A percentile compares a stretch with the other conserved stretches of the same genome.
Evolutionary conservation across 2,329 filamentous ascomycete genomes (phyloP).

Genomic region (Helotiales sp.): DNA sequence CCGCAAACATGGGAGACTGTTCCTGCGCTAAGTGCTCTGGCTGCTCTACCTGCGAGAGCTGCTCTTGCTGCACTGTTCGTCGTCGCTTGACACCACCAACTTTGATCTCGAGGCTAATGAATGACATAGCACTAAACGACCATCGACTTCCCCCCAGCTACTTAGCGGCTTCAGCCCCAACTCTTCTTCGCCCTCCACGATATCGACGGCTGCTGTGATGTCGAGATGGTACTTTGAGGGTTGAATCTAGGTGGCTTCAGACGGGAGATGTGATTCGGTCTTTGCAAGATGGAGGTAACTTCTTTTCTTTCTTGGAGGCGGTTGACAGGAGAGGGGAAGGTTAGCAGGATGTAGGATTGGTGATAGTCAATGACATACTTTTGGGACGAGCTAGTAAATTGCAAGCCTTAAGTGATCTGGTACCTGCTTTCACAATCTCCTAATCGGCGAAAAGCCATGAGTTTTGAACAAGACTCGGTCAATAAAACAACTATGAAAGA

Average conservation of each 20-base stretch:
- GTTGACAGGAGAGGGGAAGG: not conserved
- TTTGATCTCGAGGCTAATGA: not conserved
- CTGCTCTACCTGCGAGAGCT: slow-evolving; percentile 20
- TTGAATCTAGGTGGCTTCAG: not conserved
- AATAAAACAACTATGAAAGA: no score
- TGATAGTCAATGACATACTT: no score
- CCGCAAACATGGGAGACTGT: slow-evolving; percentile 17
- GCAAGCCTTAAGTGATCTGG: no score
- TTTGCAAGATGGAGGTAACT: no score
- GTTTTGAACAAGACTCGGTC: no score
- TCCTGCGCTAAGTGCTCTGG: slow-evolving; percentile 20
- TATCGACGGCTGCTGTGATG: not conserved
- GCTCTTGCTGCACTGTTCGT: slow-evolving; percentile 30
- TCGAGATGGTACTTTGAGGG: not conserved
- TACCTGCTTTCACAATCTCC: no score
- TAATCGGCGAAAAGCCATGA: no score
- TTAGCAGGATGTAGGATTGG: no score
- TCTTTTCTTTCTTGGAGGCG: no score
- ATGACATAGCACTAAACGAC: slow-evolving; percentile 10
- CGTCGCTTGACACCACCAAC: no score
- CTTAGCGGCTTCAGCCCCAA: not conserved
- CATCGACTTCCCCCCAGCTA: not conserved
- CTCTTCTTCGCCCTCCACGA: not conserved
- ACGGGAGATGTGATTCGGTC: no score
- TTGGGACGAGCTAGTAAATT: no score